Conservation (phyloP, 768 basidiomycete species). For the Epithele typhae region DNA sequence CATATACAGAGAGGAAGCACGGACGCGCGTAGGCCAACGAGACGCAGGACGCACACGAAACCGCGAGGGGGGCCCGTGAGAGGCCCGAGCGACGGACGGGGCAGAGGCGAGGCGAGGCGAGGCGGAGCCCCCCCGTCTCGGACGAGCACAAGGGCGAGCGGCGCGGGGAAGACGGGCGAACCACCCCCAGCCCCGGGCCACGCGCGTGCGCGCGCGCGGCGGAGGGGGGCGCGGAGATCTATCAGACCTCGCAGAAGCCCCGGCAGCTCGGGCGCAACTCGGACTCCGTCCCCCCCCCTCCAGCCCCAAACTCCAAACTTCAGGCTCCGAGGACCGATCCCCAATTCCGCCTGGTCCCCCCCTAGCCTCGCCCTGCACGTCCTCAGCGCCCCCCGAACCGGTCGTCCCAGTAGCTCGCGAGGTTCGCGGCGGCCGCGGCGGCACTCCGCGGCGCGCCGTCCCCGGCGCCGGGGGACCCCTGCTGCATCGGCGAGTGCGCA, state of each 20-base stretch:
- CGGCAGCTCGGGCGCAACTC: no score
- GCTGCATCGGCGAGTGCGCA: no score
- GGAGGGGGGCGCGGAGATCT: neutral
- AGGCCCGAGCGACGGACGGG: no score
- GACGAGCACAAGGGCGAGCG: no score
- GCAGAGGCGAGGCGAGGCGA: no score
- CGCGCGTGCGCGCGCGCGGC: neutral
- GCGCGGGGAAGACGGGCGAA: no score
- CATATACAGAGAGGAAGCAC: neutral
- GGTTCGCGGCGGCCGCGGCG: slow-evolving; percentile 5
- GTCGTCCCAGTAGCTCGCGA: slow-evolving; percentile 7
- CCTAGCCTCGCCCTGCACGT: neutral
- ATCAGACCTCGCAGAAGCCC: neutral
- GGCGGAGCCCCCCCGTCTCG: no score
- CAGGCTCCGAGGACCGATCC: neutral
- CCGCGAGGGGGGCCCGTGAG: no score
- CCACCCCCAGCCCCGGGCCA: no score
- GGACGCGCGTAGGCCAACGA: neutral
- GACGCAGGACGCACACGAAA: no score
- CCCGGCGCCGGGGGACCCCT: slow-evolving; percentile 5
- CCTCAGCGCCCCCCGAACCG: slow-evolving; percentile 10
- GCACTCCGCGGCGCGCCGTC: slow-evolving; percentile 3
- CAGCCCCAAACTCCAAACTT: no score
- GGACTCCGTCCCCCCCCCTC: neutral
- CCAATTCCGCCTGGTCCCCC: neutral